Evolutionary conservation across 495 filamentous ascomycete species (phyloP), one percentile per base, ranked within the genome.

Genomic region (Tricharina praecox): DNA sequence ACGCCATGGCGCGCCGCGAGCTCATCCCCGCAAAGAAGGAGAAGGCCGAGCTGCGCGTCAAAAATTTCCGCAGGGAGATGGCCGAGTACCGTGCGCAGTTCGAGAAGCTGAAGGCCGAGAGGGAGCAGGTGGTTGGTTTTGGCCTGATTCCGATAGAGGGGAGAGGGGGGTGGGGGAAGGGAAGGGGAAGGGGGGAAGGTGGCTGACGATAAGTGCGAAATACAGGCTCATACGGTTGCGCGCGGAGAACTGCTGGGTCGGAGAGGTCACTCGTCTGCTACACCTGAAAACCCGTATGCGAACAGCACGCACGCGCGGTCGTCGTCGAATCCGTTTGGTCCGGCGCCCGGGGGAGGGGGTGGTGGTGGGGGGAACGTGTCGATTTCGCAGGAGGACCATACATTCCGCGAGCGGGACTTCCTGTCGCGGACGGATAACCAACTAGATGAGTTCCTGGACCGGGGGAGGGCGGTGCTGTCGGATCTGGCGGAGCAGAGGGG

Each of bases 211-310:
- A 18, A 33, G 24, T 7, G 2, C 15, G 26, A 43, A 49, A 20
- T 30, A 21, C 47, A 52, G 49, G 55, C 55, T 48, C 47, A 53
- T 39, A 79, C 70, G n/a, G 70, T 76, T 47, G 80, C 85, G 58
- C 75, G 86, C 47, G 72, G 70, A 44, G 92, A 99, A 62, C 75
- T 99, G 20, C 72, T 96, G 1, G 87, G 88, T 15, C 75, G 92
- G n/a, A 74, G 90, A 11, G 84, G 87, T 15, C 87, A 93, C 58
- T 72, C 82, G 38, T 73, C 83, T 13, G 71, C 77, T 18, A 99
- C 90, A 0, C 90, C 90, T 7, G 90, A 96, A 64, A 97, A 96
- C 58, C 92, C 90, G 0, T 97, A 97, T 61, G 75, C 84, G 3
- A 75, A 81, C 55, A 45, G 54, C 1, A 25, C 8, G 8, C 8